Conservation (phyloP, 2,329 filamentous ascomycete genomes). For the Immersiporthe knoxdaviesiana region DNA sequence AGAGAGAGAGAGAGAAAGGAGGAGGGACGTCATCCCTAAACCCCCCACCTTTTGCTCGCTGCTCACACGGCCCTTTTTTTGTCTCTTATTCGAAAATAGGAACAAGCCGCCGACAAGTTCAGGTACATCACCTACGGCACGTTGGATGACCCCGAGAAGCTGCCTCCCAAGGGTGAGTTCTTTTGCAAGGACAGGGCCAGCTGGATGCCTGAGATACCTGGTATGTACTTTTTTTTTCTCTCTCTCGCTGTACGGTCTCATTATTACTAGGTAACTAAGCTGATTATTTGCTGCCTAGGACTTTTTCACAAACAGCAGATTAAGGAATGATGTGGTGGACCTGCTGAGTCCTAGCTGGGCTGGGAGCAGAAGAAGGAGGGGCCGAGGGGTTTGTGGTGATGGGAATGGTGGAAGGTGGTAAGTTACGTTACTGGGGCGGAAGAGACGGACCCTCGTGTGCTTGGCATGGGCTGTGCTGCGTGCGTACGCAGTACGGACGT, state of each 20-base stretch:
- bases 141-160: conserved; percentile 50
- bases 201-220: conserved; percentile 56
- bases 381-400: too few species aligned
- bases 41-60: too few species aligned
- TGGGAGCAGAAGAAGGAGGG: neutral
- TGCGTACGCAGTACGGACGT: neutral
- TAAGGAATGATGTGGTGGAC: conserved; percentile 39
- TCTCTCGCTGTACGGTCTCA: neutral
- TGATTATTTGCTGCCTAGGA: conserved; percentile 34
- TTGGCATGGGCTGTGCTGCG: neutral
- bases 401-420: too few species aligned
- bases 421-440: neutral
- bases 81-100: conserved; percentile 32
- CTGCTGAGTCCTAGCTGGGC: neutral
- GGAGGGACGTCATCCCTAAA: too few species aligned
- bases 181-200: conserved; percentile 51
- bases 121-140: conserved; percentile 51
- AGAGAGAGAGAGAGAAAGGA: too few species aligned
- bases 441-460: neutral
- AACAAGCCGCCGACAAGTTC: conserved; percentile 49
- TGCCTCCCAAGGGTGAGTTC: conserved; percentile 59
- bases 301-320: conserved; percentile 51
- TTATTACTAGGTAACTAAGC: neutral
- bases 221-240: conserved; percentile 37
- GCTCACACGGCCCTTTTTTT: neutral